Conservation (phyloP, 139 green algal species). For the Ettlia oleoabundans region DNA sequence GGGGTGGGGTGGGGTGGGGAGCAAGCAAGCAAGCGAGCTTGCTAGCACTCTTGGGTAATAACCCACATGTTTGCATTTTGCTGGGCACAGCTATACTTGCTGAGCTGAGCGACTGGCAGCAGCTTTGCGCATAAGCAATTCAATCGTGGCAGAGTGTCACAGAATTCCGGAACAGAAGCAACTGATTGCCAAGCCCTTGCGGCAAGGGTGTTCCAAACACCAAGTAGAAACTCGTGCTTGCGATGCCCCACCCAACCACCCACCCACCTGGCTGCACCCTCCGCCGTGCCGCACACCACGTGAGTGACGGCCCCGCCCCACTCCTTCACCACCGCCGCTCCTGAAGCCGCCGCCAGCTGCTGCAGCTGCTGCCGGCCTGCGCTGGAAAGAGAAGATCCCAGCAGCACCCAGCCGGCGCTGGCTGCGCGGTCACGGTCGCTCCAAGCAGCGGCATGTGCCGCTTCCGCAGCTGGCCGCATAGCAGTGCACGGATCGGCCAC, state of each 20-base stretch:
- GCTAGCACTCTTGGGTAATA: too few relatives aligned
- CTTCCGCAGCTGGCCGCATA: background rate
- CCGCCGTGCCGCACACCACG: constrained; percentile 35
- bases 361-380: constrained; percentile 19
- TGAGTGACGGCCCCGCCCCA: constrained; percentile 42
- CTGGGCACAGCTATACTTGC: too few relatives aligned
- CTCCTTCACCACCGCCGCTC: constrained; percentile 14
- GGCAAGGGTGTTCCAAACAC: too few relatives aligned
- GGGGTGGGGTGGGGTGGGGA: too few relatives aligned
- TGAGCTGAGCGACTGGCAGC: too few relatives aligned
- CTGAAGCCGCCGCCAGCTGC: constrained; percentile 14
- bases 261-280: constrained; percentile 16
- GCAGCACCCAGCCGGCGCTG: constrained; percentile 26
- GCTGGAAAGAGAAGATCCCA: constrained; percentile 28
- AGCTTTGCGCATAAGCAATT: too few relatives aligned
- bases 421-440: background rate
- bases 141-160: too few relatives aligned
- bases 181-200: too few relatives aligned
- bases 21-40: background rate
- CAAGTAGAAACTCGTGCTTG: too few relatives aligned
- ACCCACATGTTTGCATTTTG: too few relatives aligned
- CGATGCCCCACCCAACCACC: too few relatives aligned
- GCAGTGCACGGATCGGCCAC: background rate
- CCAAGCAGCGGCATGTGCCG: background rate
- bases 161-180: too few relatives aligned